A percentile compares a stretch with the other conserved stretches of the same genome.
Conservation (phyloP, 306 rosid genomes). For the Cucurbita ficifolia region DNA sequence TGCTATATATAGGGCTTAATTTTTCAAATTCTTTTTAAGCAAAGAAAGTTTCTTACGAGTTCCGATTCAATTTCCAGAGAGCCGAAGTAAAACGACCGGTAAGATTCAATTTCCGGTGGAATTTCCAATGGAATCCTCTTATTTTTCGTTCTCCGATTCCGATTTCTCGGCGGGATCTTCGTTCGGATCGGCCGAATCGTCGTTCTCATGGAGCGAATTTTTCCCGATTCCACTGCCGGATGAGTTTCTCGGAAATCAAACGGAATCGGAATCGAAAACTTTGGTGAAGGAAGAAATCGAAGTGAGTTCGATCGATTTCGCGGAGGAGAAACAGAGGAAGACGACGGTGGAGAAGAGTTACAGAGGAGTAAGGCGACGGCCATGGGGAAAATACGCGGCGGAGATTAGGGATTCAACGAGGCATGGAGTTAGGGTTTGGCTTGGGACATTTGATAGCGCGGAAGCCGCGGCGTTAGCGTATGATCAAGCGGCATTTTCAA, state of each 20-base stretch:
- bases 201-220: not conserved
- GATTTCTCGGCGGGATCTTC: slow-evolving; percentile 1
- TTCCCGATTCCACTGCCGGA: not conserved
- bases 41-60: not conserved
- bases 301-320: not conserved
- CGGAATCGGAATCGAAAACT: not conserved
- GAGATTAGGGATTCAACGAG: slow-evolving; percentile 38
- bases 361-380: slow-evolving; percentile 43
- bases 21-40: not conserved
- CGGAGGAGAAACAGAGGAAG: not conserved
- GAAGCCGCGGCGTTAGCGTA: slow-evolving; percentile 48
- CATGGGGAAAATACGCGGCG: slow-evolving; percentile 47
- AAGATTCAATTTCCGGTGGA: not conserved
- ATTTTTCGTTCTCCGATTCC: not conserved
- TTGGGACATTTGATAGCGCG: slow-evolving; percentile 38
- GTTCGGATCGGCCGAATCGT: not conserved
- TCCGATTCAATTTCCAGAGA: not conserved
- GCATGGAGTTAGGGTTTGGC: slow-evolving; percentile 40
- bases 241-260: not conserved
- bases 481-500: slow-evolving; percentile 41
- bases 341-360: slow-evolving; percentile 4
- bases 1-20: not conserved
- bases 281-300: slow-evolving; percentile 6
- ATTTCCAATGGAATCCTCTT: not conserved
- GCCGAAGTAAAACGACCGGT: not conserved